A percentile compares a stretch with the other conserved stretches of the same genome.
Evolutionary conservation across 108 stramenopile species (phyloP).

Genomic region (Skeletonema marinoi): DNA sequence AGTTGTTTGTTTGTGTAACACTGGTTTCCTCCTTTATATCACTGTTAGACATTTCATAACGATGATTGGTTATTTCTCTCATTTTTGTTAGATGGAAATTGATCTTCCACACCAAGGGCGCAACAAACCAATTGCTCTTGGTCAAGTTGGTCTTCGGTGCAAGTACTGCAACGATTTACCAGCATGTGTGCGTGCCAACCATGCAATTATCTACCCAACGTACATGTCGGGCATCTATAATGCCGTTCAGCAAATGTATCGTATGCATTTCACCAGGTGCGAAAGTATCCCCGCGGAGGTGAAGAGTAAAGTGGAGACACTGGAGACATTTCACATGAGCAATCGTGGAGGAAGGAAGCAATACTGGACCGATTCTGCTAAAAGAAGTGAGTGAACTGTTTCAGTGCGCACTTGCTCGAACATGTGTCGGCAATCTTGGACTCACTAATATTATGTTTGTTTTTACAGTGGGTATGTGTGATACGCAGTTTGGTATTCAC

Average conservation of each 20-base stretch:
- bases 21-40: background rate
- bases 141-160: slow-evolving; percentile 88
- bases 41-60: slow-evolving; percentile 1
- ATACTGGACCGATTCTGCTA: slow-evolving; percentile 89
- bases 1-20: slow-evolving; percentile 26
- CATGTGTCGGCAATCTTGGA: no score
- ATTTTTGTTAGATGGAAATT: slow-evolving; percentile 38
- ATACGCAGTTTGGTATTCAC: slow-evolving; percentile 82
- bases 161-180: slow-evolving; percentile 81
- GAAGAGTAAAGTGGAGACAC: slow-evolving; percentile 54
- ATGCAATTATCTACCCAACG: slow-evolving; percentile 78
- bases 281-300: slow-evolving; percentile 66
- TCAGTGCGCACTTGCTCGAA: no score
- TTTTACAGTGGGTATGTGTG: slow-evolving; percentile 59
- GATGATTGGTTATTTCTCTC: background rate
- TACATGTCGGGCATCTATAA: slow-evolving; percentile 88
- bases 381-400: slow-evolving; percentile 28
- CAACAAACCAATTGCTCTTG: slow-evolving; percentile 87
- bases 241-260: slow-evolving; percentile 87
- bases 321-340: slow-evolving; percentile 63
- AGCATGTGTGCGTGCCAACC: slow-evolving; percentile 63
- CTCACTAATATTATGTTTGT: no score
- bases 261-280: slow-evolving; percentile 80
- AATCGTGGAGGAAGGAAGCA: slow-evolving; percentile 89
- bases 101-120: slow-evolving; percentile 84